Evolutionary conservation across 768 basidiomycete species (phyloP).

Genomic region (Naematelia aurantialba): DNA sequence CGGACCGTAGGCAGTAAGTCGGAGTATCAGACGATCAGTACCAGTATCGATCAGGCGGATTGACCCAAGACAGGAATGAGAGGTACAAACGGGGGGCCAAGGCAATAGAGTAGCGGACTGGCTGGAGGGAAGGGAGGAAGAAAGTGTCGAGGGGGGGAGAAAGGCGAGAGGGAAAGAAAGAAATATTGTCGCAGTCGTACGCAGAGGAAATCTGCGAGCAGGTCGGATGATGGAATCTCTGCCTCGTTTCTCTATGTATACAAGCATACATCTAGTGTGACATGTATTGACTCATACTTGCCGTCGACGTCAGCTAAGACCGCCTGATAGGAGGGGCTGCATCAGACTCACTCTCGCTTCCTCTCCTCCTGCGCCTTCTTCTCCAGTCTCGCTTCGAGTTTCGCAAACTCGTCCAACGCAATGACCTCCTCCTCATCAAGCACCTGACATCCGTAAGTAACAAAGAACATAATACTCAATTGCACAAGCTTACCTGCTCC

Average conservation of each 20-base stretch:
- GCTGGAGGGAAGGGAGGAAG: neutral
- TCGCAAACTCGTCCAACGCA: constrained; percentile 80
- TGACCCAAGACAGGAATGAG: neutral
- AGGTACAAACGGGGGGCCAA: neutral
- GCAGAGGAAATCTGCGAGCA: too few relatives aligned
- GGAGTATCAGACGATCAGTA: neutral
- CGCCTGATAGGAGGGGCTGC: too few relatives aligned
- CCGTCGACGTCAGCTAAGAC: neutral
- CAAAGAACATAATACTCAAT: neutral
- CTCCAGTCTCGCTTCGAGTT: constrained; percentile 38
- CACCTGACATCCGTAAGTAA: constrained; percentile 57
- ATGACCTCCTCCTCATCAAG: constrained; percentile 85
- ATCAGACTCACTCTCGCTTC: constrained; percentile 31
- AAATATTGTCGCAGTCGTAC: too few relatives aligned
- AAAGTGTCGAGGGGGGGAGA: neutral
- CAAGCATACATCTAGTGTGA: constrained; percentile 27
- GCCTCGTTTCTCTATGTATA: too few relatives aligned
- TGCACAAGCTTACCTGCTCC: constrained; percentile 47
- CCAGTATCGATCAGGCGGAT: neutral
- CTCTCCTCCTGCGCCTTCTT: constrained; percentile 28
- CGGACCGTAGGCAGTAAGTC: neutral
- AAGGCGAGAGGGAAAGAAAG: neutral
- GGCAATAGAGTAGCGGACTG: neutral
- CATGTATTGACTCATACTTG: constrained; percentile 41
- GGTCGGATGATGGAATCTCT: too few relatives aligned